Conservation (phyloP, 1,284 basidiomycete genomes). For the Boletus putidus region DNA sequence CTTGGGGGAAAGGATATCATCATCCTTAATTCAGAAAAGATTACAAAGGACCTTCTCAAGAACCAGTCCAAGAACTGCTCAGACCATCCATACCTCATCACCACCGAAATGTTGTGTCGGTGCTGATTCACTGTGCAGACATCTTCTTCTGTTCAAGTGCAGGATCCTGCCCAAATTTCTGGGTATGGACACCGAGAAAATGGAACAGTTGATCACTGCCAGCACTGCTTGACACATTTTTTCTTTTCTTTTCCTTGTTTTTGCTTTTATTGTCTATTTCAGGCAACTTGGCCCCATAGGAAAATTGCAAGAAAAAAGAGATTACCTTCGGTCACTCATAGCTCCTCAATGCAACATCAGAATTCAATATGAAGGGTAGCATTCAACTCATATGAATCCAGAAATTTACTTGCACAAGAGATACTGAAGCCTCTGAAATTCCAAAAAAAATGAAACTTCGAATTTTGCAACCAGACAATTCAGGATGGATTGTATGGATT, state of each 20-base stretch:
- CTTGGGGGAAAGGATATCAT: neutral
- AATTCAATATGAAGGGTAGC: no score
- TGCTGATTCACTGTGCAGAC: neutral
- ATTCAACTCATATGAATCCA: no score
- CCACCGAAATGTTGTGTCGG: neutral
- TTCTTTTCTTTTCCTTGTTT: neutral
- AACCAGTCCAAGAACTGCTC: neutral
- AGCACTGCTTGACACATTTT: neutral
- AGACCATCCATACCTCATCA: no score
- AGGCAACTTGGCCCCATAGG: no score
- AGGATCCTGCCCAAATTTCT: conserved; percentile 16
- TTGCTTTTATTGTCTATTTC: no score
- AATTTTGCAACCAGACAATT: neutral
- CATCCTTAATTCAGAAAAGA: neutral
- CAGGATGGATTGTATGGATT: neutral
- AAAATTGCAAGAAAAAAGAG: no score
- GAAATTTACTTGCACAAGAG: no score
- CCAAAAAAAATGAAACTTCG: neutral
- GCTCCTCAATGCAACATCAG: no score
- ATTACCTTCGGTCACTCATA: no score
- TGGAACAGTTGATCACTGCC: conserved; percentile 14
- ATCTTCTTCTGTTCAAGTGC: conserved; percentile 12
- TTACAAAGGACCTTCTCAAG: neutral
- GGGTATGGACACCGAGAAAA: conserved; percentile 2
- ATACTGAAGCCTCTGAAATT: neutral